A percentile compares a stretch with the other conserved stretches of the same genome.
Conservation (phyloP, 2,329 filamentous ascomycete genomes). For the Neodidymelliopsis sp. region DNA sequence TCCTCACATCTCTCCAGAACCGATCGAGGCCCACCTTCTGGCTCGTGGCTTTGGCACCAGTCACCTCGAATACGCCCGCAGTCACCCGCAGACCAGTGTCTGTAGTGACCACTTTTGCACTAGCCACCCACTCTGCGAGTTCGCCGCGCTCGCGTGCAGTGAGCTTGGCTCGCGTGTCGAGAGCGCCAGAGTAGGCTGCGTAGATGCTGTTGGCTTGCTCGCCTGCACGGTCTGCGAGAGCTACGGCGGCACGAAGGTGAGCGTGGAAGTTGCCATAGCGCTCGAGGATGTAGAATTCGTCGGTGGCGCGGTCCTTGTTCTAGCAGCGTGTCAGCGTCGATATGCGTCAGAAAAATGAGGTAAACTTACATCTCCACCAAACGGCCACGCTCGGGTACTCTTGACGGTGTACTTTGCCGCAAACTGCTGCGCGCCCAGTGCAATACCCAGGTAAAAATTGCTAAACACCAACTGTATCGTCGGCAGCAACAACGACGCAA, state of each 20-base stretch:
- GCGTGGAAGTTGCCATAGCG: slow-evolving; percentile 71
- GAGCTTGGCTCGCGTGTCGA: slow-evolving; percentile 53
- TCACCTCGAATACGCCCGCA: slow-evolving; percentile 69
- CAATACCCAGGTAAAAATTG: slow-evolving; percentile 72
- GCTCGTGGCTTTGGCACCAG: slow-evolving; percentile 65
- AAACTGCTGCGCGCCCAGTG: slow-evolving; percentile 63
- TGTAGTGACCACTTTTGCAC: slow-evolving; percentile 68
- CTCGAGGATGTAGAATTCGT: slow-evolving; percentile 71
- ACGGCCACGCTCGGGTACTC: slow-evolving; percentile 69
- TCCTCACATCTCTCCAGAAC: slow-evolving; percentile 72
- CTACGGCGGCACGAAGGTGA: slow-evolving; percentile 66
- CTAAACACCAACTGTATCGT: slow-evolving; percentile 71
- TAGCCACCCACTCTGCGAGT: slow-evolving; percentile 68
- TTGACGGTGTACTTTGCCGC: slow-evolving; percentile 65
- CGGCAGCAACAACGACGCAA: slow-evolving; percentile 65
- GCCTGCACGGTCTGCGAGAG: slow-evolving; percentile 65
- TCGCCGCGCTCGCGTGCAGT: slow-evolving; percentile 64
- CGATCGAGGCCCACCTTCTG: slow-evolving; percentile 67
- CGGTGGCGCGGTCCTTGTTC: slow-evolving; percentile 64
- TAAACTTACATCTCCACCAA: slow-evolving; percentile 59
- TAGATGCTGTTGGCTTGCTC: slow-evolving; percentile 59
- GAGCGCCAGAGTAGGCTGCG: slow-evolving; percentile 43
- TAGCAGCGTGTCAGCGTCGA: slow-evolving; percentile 13
- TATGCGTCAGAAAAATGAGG: rapidly evolving
- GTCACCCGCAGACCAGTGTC: slow-evolving; percentile 67